These are phyloP conservation scores for Pseudocohnilembus persalinus DNA, from an alignment of 169 alveolate genomes.

Conservation along the genomic window DNA sequence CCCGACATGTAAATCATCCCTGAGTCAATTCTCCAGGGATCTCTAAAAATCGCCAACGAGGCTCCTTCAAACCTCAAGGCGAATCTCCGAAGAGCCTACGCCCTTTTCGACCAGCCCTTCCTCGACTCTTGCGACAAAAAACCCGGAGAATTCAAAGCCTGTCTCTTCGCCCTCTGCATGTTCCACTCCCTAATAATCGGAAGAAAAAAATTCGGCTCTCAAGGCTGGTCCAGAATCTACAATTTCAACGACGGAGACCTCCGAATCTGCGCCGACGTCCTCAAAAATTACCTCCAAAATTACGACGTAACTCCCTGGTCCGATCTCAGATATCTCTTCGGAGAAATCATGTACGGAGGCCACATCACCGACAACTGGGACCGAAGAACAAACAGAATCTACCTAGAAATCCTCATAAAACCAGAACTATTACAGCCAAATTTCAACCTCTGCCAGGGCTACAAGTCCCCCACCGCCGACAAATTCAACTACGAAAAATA, in stretches of 20 bases:
- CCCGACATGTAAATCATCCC: constrained; percentile 92
- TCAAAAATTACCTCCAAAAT: constrained; percentile 90
- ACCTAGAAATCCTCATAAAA: constrained; percentile 86
- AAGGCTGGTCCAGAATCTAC: constrained; percentile 95
- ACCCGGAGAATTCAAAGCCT: constrained; percentile 92
- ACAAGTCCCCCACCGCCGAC: constrained; percentile 95
- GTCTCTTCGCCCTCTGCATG: constrained; percentile 93
- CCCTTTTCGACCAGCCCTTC: constrained; percentile 83
- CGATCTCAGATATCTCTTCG: constrained; percentile 94
- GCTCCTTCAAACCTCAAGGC: constrained; percentile 94
- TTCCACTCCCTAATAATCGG: constrained; percentile 96
- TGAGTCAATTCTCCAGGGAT: constrained; percentile 90
- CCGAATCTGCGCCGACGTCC: constrained; percentile 94
- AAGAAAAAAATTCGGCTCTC: constrained; percentile 95
- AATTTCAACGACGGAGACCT: constrained; percentile 97
- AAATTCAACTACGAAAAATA: constrained; percentile 90
- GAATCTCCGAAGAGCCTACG: constrained; percentile 91
- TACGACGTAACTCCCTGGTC: constrained; percentile 94
- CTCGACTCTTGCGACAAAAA: constrained; percentile 75
- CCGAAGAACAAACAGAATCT: constrained; percentile 94
- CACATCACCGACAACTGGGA: constrained; percentile 98
- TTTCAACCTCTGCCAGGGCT: constrained; percentile 89
- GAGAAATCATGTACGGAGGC: constrained; percentile 98
- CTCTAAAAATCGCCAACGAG: constrained; percentile 94
- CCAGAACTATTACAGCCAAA: constrained; percentile 88